These are phyloP conservation scores for Cenchrus americanus DNA, from an alignment of 176 grass and related monocot genomes.

Conservation along the genomic window DNA sequence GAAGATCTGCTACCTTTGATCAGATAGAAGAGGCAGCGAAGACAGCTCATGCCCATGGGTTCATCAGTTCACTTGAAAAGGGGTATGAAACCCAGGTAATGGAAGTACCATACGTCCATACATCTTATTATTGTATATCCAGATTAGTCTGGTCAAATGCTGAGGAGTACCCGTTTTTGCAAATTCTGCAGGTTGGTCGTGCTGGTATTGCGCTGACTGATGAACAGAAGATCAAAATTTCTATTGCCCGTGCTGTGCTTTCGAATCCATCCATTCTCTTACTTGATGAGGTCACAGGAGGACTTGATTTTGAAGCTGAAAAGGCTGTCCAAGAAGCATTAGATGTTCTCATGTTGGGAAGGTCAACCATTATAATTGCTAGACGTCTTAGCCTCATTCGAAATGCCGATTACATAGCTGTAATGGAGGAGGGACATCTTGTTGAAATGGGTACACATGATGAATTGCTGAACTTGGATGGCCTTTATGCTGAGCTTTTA, in stretches of 20 bases:
- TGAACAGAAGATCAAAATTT: constrained; percentile 99
- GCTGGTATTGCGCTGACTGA: constrained; percentile 86
- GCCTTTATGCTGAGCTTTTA: constrained; percentile 93
- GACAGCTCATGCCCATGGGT: constrained; percentile 95
- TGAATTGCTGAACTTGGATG: constrained; percentile 91
- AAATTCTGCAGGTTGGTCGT: constrained; percentile 77
- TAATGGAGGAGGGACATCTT: constrained; percentile 98
- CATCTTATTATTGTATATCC: background rate
- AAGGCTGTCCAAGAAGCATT: constrained; percentile 93
- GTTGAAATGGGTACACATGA: constrained; percentile 99
- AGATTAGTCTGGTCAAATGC: constrained; percentile 31
- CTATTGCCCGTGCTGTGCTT: constrained; percentile 97
- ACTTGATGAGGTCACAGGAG: constrained; percentile 96
- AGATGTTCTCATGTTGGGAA: constrained; percentile 99
- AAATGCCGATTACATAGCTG: constrained; percentile 98
- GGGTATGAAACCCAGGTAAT: constrained; percentile 94
- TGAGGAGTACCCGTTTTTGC: constrained; percentile 30
- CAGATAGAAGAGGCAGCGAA: constrained; percentile 98
- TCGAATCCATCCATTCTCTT: constrained; percentile 95
- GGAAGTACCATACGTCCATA: constrained; percentile 23
- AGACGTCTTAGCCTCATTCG: constrained; percentile 93
- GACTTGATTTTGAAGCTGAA: constrained; percentile 99
- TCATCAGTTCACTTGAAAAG: constrained; percentile 96
- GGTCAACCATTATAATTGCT: constrained; percentile 99
- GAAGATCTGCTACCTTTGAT: constrained; percentile 90